Percentiles rank a stretch among this genome's conserved stretches.
Evolutionary conservation across 306 rosid species (phyloP).

Genomic region (Glycyrrhiza uralensis): DNA sequence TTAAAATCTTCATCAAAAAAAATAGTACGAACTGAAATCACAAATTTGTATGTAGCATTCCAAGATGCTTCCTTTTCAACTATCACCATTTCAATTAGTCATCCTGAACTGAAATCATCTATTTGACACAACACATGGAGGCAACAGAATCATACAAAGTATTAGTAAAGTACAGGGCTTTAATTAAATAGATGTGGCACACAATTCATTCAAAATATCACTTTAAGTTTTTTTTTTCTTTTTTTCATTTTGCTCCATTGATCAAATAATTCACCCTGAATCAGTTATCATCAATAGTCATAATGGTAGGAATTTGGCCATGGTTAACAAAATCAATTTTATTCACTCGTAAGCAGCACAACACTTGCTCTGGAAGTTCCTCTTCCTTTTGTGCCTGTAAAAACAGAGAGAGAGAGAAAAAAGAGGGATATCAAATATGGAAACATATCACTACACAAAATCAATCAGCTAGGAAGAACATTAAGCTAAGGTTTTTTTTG

Average conservation of each 20-base stretch:
- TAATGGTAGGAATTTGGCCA: conserved; percentile 82
- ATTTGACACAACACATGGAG: background rate
- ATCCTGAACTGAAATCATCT: background rate
- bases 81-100: background rate
- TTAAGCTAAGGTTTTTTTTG: too few species aligned
- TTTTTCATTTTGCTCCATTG: background rate
- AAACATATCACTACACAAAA: background rate
- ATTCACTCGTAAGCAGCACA: conserved; percentile 78
- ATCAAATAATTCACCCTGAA: background rate
- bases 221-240: background rate
- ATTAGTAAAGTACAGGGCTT: too few species aligned
- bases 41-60: background rate
- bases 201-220: background rate
- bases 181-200: background rate
- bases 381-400: conserved; percentile 85
- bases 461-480: background rate
- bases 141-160: too few species aligned
- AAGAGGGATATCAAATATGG: background rate
- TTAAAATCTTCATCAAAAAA: too few species aligned
- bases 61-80: background rate
- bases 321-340: conserved; percentile 73
- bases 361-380: conserved; percentile 83
- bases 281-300: conserved; percentile 41
- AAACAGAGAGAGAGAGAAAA: background rate
- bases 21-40: too few species aligned